Evolutionary conservation across 2,329 filamentous ascomycete genomes (phyloP), one percentile per base, ranked within the genome.

Genomic region (Talaromyces albobiverticillius): DNA sequence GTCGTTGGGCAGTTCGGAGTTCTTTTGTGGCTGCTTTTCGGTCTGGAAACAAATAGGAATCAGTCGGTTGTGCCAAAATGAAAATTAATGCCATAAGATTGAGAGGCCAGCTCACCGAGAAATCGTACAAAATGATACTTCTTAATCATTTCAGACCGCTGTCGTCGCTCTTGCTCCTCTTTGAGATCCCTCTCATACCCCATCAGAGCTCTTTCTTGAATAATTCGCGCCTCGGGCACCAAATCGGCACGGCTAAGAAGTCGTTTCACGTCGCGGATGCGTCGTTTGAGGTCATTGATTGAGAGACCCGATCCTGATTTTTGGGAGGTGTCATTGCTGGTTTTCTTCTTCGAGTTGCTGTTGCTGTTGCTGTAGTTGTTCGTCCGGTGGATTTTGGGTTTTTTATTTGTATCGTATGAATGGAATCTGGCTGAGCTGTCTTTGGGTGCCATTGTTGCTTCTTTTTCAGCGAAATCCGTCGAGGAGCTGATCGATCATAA

Each of bases 101-200:
- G 14, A 22, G 36, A 26, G 49, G 2, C 1, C 2, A 14, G 58
- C 64, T 36, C 64, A 75, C 72, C 83, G 57, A 86, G 78, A 64
- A 86, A 87, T n/a, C 83, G 71, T n/a, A 86, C 78, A 70, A 84
- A 85, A 64, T 86, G 83, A 64, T 85, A 87, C 63, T 78, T 80
- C 55, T 75, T 75, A 56, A 86, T 84, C 72, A 84, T 79, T 56
- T 80, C 78, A 46, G 74, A 75, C 60, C 76, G 74, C 60, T 77
- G 71, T 60, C 80, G 75, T 51, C 79, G 76, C 22, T 68, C 66
- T 53, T 77, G 73, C 53, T 76, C 74, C 22, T 77, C 73, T 14
- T 71, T 73, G 49, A 86, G 66, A 59, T 86, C 83, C 50, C 78
- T 76, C 62, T 83, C 73, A 53, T 81, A 81, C 1, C 77, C 79